Evolutionary conservation across 2,329 filamentous ascomycete species (phyloP).

Genomic region (Epichloe sp.): DNA sequence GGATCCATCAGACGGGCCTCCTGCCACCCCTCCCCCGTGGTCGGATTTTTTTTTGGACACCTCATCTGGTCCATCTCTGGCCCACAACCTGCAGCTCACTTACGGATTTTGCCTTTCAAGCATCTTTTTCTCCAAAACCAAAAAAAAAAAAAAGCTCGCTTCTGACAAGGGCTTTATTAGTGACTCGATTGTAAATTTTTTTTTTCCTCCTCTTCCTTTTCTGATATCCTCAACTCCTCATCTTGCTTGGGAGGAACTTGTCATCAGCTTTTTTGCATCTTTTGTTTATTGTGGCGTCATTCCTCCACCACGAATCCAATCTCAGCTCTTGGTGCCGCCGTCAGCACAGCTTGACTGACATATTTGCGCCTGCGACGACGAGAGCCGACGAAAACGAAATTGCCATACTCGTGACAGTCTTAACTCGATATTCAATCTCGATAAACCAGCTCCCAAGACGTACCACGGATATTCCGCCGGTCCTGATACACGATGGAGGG

Average conservation of each 20-base stretch:
- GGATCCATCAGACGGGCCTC: no score
- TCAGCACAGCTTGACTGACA: background rate
- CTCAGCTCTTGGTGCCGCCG: background rate
- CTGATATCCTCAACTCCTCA: background rate
- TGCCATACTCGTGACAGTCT: background rate
- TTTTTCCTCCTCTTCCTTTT: background rate
- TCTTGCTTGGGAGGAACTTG: background rate
- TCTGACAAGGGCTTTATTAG: background rate
- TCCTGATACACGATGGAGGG: slow-evolving; percentile 14
- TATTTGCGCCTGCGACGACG: background rate
- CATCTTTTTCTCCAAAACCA: background rate
- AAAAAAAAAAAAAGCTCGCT: background rate
- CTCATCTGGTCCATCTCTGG: background rate
- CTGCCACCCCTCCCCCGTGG: no score
- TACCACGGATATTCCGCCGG: background rate
- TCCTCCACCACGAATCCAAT: background rate
- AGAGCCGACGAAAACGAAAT: background rate
- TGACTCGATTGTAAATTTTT: background rate
- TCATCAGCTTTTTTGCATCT: background rate
- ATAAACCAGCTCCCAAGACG: background rate
- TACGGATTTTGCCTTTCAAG: background rate
- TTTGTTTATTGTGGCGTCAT: background rate
- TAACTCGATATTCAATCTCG: background rate
- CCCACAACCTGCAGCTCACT: background rate
- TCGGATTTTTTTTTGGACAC: background rate